phyloP scores from a whole-genome alignment of 106 monocot species.

The Triglochin maritima region DNA sequence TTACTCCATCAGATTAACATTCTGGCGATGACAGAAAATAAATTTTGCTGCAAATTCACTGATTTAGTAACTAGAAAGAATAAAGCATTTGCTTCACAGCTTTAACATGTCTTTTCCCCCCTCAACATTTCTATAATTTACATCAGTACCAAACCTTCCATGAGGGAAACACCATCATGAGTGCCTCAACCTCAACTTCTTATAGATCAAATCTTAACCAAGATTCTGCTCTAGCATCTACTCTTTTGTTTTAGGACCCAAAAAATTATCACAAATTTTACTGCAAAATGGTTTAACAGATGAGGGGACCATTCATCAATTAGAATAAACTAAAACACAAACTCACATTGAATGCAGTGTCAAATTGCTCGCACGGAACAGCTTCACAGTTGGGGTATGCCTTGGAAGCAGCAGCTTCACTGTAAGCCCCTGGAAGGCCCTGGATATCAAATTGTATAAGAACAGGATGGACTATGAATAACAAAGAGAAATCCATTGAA shows the following conservation, averaged over 20 bases:
- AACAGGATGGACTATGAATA: background rate
- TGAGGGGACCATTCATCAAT: background rate
- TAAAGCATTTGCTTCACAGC: no score
- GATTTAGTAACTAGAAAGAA: no score
- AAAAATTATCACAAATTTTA: background rate
- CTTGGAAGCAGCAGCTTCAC: conserved; percentile 23
- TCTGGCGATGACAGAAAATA: no score
- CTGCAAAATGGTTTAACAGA: background rate
- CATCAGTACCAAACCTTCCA: no score
- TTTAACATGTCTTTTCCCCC: no score
- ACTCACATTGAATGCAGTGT: conserved; percentile 16
- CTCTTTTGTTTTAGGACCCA: background rate
- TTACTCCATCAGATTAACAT: no score
- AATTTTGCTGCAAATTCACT: no score
- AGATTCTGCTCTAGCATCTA: background rate
- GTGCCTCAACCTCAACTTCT: no score
- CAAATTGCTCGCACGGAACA: conserved; percentile 21
- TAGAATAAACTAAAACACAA: background rate
- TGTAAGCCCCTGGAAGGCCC: conserved; percentile 30
- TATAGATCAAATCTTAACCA: background rate
- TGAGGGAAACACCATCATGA: no score
- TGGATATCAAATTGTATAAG: background rate
- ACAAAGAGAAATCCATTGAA: background rate
- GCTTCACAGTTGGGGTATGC: conserved; percentile 27
- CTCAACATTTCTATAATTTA: no score